A percentile compares a stretch with the other conserved stretches of the same genome.
Conservation (phyloP, 768 basidiomycete genomes). For the Leucocoprinus sp. region DNA sequence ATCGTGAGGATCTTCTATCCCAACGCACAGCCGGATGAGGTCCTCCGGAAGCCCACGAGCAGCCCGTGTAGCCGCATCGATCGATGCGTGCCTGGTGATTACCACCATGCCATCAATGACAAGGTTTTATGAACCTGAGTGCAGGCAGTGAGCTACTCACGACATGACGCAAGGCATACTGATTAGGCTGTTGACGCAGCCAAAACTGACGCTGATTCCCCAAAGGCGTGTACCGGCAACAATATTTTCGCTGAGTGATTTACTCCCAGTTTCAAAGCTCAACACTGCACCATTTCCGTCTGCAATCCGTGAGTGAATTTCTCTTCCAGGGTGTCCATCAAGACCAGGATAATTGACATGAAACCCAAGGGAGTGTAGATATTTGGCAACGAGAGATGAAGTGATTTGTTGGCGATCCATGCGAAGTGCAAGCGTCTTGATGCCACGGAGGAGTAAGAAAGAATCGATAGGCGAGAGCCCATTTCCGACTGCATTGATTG, state of each 20-base stretch:
- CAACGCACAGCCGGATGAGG: constrained; percentile 94
- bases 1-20: constrained; percentile 92
- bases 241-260: constrained; percentile 82
- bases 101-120: constrained; percentile 2
- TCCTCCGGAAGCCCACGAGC: constrained; percentile 97
- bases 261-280: constrained; percentile 91
- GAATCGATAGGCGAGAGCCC: constrained; percentile 93
- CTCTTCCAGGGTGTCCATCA: constrained; percentile 68
- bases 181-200: constrained; percentile 95
- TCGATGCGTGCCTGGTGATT: constrained; percentile 80
- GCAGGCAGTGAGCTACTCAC: constrained; percentile 54
- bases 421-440: constrained; percentile 92
- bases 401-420: constrained; percentile 91
- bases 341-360: constrained; percentile 90
- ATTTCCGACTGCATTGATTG: constrained; percentile 90
- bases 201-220: constrained; percentile 98
- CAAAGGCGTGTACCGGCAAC: constrained; percentile 90
- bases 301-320: constrained; percentile 86
- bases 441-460: constrained; percentile 91
- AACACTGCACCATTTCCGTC: constrained; percentile 90
- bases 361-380: constrained; percentile 82
- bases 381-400: constrained; percentile 76
- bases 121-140: constrained; percentile 10
- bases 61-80: constrained; percentile 92
- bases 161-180: constrained; percentile 99